Conservation (phyloP, 768 basidiomycete species). For the Leucocoprinus leucothites region DNA sequence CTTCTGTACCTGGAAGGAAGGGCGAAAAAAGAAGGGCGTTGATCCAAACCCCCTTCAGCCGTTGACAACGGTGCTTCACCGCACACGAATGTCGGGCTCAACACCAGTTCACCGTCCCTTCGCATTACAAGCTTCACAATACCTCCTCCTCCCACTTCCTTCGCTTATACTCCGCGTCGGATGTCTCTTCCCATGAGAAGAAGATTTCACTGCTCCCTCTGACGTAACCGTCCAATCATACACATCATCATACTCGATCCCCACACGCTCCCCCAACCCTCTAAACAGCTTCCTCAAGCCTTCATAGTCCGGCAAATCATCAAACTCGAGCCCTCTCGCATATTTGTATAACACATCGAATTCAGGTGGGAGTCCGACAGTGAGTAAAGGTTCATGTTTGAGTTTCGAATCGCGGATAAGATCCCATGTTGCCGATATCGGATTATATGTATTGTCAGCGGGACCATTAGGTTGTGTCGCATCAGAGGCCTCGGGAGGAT, state of each 20-base stretch:
- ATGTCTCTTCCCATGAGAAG: slow-evolving; percentile 11
- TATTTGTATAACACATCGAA: slow-evolving; percentile 81
- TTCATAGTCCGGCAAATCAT: slow-evolving; percentile 87
- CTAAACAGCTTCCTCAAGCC: slow-evolving; percentile 75
- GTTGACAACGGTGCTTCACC: not conserved
- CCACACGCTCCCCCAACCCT: slow-evolving; percentile 51
- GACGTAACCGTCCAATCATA: slow-evolving; percentile 38
- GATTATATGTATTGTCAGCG: slow-evolving; percentile 35
- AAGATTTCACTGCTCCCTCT: not conserved
- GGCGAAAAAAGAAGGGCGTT: no score
- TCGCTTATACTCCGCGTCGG: slow-evolving; percentile 25
- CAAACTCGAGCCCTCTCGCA: slow-evolving; percentile 79
- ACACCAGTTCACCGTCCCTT: slow-evolving; percentile 4
- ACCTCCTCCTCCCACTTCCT: slow-evolving; percentile 26
- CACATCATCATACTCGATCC: slow-evolving; percentile 50
- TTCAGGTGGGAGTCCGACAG: slow-evolving; percentile 74
- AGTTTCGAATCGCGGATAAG: slow-evolving; percentile 74
- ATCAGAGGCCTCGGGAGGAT: slow-evolving; percentile 23
- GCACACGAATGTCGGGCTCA: not conserved
- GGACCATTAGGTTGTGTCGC: slow-evolving; percentile 19
- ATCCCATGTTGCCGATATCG: slow-evolving; percentile 72
- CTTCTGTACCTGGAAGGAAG: no score
- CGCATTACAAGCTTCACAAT: slow-evolving; percentile 40
- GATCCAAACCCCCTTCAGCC: no score
- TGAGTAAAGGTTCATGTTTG: slow-evolving; percentile 61